phyloP scores from a whole-genome alignment of 225 moss, liverwort and hornwort species.

The Ulota crispa region DNA sequence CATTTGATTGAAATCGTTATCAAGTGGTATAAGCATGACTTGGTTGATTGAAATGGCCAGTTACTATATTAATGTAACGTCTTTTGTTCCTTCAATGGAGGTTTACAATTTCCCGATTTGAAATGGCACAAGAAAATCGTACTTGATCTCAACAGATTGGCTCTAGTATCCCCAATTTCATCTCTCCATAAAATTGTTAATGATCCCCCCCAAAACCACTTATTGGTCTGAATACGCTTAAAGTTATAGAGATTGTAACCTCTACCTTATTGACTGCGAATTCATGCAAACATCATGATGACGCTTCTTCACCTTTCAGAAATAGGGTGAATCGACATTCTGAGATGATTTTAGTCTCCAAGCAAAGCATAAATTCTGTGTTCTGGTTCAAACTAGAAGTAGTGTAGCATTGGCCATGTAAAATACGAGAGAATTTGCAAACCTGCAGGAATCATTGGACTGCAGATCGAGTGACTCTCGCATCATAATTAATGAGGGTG shows the following conservation, averaged over 20 bases:
- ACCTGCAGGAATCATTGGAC: too few relatives aligned
- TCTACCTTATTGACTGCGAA: neutral
- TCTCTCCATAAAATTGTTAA: neutral
- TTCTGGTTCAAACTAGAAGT: too few relatives aligned
- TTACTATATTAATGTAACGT: neutral
- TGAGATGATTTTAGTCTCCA: neutral
- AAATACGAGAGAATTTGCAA: too few relatives aligned
- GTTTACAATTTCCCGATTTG: neutral
- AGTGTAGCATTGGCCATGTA: too few relatives aligned
- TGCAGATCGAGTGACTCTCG: too few relatives aligned
- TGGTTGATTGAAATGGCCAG: neutral
- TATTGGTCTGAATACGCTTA: neutral
- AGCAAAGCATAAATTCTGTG: too few relatives aligned
- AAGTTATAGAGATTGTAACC: neutral
- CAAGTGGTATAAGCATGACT: neutral
- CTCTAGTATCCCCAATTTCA: neutral
- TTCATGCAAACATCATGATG: too few relatives aligned
- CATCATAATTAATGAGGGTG: neutral
- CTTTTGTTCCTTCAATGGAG: neutral
- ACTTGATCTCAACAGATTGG: neutral
- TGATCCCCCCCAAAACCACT: neutral
- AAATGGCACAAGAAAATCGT: neutral
- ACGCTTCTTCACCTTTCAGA: neutral
- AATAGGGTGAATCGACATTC: neutral
- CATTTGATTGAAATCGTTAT: neutral